Evolutionary conservation across 2,329 filamentous ascomycete genomes (phyloP).

Genomic region (Cytospora mali): DNA sequence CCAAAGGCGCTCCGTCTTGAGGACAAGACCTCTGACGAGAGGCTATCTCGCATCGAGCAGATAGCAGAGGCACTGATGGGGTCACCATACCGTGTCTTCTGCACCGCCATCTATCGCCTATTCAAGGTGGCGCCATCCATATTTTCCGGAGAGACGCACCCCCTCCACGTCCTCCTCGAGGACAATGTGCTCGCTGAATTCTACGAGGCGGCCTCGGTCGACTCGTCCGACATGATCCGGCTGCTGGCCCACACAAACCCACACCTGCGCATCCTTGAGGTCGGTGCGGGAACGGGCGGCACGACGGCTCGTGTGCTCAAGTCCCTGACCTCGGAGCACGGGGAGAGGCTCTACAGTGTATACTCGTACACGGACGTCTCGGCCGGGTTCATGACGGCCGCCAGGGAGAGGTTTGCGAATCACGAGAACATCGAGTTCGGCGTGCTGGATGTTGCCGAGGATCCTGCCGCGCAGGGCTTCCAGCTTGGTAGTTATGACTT

Average conservation of each 20-base stretch:
- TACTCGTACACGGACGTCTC: conserved; percentile 32
- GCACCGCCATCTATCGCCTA: no score
- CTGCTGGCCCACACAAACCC: conserved; percentile 41
- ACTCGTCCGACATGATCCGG: no score
- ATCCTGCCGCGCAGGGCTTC: conserved; percentile 28
- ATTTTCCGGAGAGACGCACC: no score
- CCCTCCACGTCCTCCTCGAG: no score
- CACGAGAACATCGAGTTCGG: conserved; percentile 22
- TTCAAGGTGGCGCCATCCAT: no score
- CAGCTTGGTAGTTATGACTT: conserved; percentile 35
- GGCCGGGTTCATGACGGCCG: conserved; percentile 29
- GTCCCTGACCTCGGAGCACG: conserved; percentile 17
- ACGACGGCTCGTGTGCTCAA: conserved; percentile 34
- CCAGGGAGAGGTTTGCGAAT: conserved; percentile 25
- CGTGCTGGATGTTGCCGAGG: conserved; percentile 26
- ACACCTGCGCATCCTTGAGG: conserved; percentile 40
- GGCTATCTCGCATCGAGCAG: no score
- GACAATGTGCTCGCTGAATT: no score
- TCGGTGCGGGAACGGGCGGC: conserved; percentile 41
- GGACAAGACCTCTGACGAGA: no score
- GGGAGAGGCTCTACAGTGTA: conserved; percentile 14
- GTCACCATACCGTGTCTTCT: no score
- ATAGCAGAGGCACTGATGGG: no score
- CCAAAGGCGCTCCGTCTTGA: no score
- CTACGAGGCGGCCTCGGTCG: neutral